phyloP scores from a whole-genome alignment of 2,329 filamentous ascomycete genomes.

The Keithomyces neogunnii region DNA sequence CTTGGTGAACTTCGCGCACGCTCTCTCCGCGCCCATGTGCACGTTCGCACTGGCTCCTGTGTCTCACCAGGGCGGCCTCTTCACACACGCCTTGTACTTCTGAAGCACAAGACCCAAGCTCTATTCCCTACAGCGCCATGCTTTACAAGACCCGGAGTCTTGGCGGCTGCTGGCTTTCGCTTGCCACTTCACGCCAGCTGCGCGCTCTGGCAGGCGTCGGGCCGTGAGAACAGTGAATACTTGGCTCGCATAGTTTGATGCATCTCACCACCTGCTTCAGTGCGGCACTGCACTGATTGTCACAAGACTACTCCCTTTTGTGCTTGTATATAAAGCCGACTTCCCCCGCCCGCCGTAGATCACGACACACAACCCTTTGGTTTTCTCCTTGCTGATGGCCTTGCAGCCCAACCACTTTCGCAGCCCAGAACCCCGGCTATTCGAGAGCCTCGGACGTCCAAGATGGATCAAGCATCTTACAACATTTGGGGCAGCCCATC shows the following conservation, averaged over 20 bases:
- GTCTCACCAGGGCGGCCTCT: too few relatives aligned
- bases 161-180: background rate
- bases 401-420: background rate
- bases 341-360: background rate
- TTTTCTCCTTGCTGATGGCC: background rate
- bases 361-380: background rate
- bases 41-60: background rate
- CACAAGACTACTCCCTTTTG: too few relatives aligned
- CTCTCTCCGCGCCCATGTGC: background rate
- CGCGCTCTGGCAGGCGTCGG: background rate
- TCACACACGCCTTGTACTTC: too few relatives aligned
- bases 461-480: background rate
- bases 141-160: background rate
- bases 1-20: background rate
- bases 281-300: too few relatives aligned
- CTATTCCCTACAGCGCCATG: background rate
- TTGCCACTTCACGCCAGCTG: background rate
- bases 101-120: too few relatives aligned
- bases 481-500: constrained; percentile 5
- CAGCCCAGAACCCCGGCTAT: background rate
- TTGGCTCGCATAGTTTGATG: background rate
- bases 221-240: background rate
- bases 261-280: too few relatives aligned
- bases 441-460: background rate
- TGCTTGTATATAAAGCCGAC: background rate